Percentiles rank a stretch among this genome's conserved stretches.
phyloP scores from a whole-genome alignment of 1,284 basidiomycete genomes.

The Megacollybia platyphylla region DNA sequence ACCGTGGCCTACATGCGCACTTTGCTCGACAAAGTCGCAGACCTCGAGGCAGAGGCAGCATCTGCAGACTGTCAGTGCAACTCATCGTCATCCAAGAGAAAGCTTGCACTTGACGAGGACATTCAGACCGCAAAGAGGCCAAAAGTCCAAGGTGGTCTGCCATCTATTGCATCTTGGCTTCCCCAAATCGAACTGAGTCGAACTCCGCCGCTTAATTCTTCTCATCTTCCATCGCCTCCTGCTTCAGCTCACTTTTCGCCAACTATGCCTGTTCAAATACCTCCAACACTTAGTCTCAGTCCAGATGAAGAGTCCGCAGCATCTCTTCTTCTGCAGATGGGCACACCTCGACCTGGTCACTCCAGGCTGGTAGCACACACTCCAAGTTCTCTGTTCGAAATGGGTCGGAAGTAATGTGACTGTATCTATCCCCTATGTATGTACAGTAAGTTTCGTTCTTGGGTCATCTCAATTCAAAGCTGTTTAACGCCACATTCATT shows the following conservation, averaged over 20 bases:
- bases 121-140: conserved; percentile 1
- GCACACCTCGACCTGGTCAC: not conserved
- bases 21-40: conserved; percentile 35
- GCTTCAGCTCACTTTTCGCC: conserved; percentile 28
- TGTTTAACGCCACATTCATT: no score
- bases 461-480: no score
- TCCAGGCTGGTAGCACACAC: conserved; percentile 14
- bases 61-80: not conserved
- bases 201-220: conserved; percentile 6
- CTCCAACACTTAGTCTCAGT: conserved; percentile 16
- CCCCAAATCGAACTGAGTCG: conserved; percentile 17
- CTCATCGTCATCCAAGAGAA: not conserved
- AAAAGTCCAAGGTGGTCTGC: conserved; percentile 15
- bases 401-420: conserved; percentile 4
- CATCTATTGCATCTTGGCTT: conserved; percentile 33
- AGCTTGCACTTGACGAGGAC: conserved; percentile 3
- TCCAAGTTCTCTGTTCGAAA: conserved; percentile 17
- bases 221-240: conserved; percentile 30
- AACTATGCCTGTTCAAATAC: not conserved
- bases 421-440: not conserved
- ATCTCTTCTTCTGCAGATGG: conserved; percentile 14
- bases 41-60: conserved; percentile 15
- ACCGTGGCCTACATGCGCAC: conserved; percentile 61
- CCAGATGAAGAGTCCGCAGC: conserved; percentile 62
- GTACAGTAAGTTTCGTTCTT: no score